These are phyloP conservation scores for Picea abies DNA, from an alignment of 83 land plant species.

Conservation along the genomic window DNA sequence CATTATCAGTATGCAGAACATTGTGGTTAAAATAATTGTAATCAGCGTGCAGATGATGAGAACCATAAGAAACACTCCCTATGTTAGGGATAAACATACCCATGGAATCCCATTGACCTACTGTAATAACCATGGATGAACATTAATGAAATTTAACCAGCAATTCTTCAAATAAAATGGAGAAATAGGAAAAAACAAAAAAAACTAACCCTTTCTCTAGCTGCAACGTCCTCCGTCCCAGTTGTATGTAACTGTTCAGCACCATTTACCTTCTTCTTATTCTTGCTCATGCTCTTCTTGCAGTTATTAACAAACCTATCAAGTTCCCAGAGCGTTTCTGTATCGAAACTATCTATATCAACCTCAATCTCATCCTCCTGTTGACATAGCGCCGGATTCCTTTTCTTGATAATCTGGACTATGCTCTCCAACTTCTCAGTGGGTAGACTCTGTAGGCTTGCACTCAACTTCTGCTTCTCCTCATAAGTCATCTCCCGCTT, in stretches of 20 bases:
- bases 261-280: slow-evolving; percentile 41
- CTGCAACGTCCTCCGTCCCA: not conserved
- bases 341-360: slow-evolving; percentile 81
- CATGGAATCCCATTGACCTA: no score
- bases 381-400: slow-evolving; percentile 55
- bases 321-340: slow-evolving; percentile 93
- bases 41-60: no score
- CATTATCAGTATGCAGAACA: not conserved
- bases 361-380: slow-evolving; percentile 90
- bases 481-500: slow-evolving; percentile 86
- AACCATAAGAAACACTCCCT: no score
- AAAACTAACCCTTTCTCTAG: slow-evolving; percentile 4
- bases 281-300: slow-evolving; percentile 75
- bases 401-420: slow-evolving; percentile 69
- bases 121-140: no score
- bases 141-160: no score
- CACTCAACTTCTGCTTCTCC: slow-evolving; percentile 83
- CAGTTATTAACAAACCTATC: slow-evolving; percentile 79
- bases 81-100: no score
- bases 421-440: slow-evolving; percentile 78
- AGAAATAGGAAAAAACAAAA: no score
- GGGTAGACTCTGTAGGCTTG: slow-evolving; percentile 66
- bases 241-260: slow-evolving; percentile 13
- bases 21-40: no score
- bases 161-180: no score